Evolutionary conservation across 306 rosid genomes (phyloP), one percentile per base, ranked within the genome.

Genomic region (Inga oerstediana): DNA sequence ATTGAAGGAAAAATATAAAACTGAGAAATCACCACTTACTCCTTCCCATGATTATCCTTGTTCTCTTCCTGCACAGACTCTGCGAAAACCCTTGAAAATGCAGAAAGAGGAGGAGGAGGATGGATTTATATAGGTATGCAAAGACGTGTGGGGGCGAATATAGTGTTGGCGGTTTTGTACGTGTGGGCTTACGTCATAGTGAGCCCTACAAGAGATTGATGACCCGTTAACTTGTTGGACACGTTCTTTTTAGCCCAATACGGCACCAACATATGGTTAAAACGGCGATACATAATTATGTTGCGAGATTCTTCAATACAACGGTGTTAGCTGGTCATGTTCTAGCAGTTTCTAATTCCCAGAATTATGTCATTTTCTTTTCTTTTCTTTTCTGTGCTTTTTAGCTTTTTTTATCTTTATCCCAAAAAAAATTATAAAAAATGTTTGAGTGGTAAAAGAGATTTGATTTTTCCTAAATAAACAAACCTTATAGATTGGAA

Each of bases 181-280:
- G 91, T 77, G 34, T 58, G 91, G 39, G 88, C 91, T 37, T 85
- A 77, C 91, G 87, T 83, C 88, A 46, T 16, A 24, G 37, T 67
- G 73, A 82, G 85, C 37, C 76, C 56, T 0, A 0, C 0, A 1
- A 76, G 71, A 43, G 6, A 69, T 61, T 59, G 44, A 12, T 11
- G 43, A 66, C 14, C 32, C 49, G 43, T 24, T 80, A 35, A 14
- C 74, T 44, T 32, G 5, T 68, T 54, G 62, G 71, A 81, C 76
- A 39, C 45, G 74, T 27, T 6, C 37, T 48, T 49, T 34, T 15
- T 30, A 43, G 78, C 74, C 74, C 39, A 19, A 72, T 24, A 2
- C 2, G 5, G 12, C 58, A 45, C 59, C 41, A 22, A 46, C 76
- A 2, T 71, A 0, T 0, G 22, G 34, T 11, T 12, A 43, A 20